These are phyloP conservation scores for Eudorina sp. DNA, from an alignment of 139 green algal genomes.

Conservation along the genomic window DNA sequence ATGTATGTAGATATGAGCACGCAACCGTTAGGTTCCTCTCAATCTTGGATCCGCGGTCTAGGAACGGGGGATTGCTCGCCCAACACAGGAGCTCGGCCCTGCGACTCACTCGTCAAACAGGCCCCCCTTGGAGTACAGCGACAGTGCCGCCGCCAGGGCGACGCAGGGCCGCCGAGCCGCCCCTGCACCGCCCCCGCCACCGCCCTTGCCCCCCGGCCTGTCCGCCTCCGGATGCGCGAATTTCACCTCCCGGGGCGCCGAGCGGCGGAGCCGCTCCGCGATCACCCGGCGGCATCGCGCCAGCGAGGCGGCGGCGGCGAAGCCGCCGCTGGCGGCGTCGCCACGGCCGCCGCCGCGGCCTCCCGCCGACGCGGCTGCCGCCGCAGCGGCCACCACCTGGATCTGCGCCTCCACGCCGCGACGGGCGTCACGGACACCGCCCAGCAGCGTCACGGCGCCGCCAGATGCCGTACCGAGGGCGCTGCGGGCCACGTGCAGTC, in stretches of 20 bases:
- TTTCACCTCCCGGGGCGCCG: not conserved
- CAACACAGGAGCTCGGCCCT: too few relatives aligned
- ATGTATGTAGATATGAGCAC: too few relatives aligned
- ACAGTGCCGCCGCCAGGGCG: constrained; percentile 35
- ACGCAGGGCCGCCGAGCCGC: not conserved
- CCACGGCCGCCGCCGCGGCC: not conserved
- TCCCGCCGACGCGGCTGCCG: not conserved
- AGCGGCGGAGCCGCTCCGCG: not conserved
- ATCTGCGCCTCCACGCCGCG: constrained; percentile 34
- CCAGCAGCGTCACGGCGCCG: not conserved
- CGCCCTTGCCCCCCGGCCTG: not conserved
- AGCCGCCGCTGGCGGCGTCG: not conserved
- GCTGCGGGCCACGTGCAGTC: not conserved
- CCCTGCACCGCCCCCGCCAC: not conserved
- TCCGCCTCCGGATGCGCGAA: constrained; percentile 5
- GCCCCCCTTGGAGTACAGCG: not conserved
- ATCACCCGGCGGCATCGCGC: not conserved
- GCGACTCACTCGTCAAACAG: constrained; percentile 35
- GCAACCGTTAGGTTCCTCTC: too few relatives aligned
- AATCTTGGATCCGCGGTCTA: too few relatives aligned
- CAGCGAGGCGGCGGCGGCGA: not conserved
- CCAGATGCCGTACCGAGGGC: not conserved
- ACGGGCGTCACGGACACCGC: constrained; percentile 4
- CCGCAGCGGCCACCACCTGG: not conserved
- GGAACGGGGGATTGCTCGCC: too few relatives aligned